Conservation (phyloP, 805 yeast genomes). For the Wickerhamomyces ciferrii region DNA sequence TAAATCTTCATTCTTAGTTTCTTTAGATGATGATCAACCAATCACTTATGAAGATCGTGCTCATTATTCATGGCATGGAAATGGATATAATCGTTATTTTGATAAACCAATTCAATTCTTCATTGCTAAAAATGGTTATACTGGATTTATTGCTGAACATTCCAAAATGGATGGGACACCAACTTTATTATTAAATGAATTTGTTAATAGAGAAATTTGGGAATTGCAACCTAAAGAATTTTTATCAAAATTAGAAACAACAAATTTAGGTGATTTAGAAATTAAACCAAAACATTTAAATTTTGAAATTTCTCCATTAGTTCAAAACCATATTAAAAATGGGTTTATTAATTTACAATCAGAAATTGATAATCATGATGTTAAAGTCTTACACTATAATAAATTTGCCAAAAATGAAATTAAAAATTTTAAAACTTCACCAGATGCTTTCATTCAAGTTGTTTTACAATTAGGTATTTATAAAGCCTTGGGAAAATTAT, state of each 20-base stretch:
- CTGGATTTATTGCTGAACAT: constrained; percentile 96
- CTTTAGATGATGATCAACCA: constrained; percentile 72
- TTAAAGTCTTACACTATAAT: constrained; percentile 73
- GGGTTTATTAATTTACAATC: constrained; percentile 55
- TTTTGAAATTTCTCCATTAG: constrained; percentile 55
- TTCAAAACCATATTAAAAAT: constrained; percentile 42
- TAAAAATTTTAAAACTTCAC: constrained; percentile 79
- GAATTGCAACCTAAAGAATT: constrained; percentile 36
- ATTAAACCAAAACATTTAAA: constrained; percentile 27
- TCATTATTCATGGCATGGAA: constrained; percentile 90
- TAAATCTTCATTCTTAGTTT: constrained; percentile 73
- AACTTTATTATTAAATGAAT: constrained; percentile 82
- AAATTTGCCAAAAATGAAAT: constrained; percentile 85
- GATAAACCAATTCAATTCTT: constrained; percentile 90
- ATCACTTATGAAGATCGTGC: constrained; percentile 79
- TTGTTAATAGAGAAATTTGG: constrained; percentile 50
- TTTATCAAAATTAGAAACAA: constrained; percentile 11
- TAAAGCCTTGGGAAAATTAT: constrained; percentile 69
- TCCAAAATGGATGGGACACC: constrained; percentile 98
- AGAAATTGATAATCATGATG: constrained; percentile 57
- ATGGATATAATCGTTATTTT: constrained; percentile 83
- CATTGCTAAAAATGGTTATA: constrained; percentile 74
- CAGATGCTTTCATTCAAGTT: constrained; percentile 92
- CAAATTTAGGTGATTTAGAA: not conserved
- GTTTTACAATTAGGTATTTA: constrained; percentile 85